These are phyloP conservation scores for Lactarius quietus DNA, from an alignment of 768 basidiomycete species.

Conservation along the genomic window DNA sequence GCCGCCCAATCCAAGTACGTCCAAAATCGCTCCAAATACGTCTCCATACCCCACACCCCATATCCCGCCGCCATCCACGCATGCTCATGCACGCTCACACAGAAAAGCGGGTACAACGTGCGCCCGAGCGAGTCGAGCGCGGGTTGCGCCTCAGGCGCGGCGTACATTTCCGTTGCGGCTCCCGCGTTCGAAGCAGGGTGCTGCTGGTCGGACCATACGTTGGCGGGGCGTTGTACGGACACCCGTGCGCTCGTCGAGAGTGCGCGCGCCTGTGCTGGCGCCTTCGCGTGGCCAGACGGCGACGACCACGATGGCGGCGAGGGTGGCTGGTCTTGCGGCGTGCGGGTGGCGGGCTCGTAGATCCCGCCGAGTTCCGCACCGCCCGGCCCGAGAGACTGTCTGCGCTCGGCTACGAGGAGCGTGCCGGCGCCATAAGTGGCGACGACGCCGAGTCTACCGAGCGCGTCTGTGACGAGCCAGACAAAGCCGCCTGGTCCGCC, in stretches of 20 bases:
- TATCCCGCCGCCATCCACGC: slow-evolving; percentile 83
- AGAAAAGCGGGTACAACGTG: slow-evolving; percentile 69
- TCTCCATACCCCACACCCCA: slow-evolving; percentile 89
- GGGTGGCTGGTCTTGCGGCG: slow-evolving; percentile 2
- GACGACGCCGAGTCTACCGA: slow-evolving; percentile 62
- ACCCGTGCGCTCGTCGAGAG: slow-evolving; percentile 4
- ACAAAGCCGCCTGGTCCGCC: slow-evolving; percentile 77
- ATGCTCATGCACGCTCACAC: slow-evolving; percentile 77
- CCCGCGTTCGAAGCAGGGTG: not conserved
- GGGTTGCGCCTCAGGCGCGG: not conserved
- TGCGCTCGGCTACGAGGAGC: slow-evolving; percentile 54
- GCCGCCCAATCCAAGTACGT: slow-evolving; percentile 73
- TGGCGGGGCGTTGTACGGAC: not conserved
- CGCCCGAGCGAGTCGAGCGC: slow-evolving; percentile 42
- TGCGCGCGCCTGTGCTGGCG: slow-evolving; percentile 13
- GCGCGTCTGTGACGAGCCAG: slow-evolving; percentile 78
- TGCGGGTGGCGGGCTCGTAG: slow-evolving; percentile 14
- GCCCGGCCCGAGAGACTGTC: slow-evolving; percentile 15
- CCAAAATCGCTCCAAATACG: slow-evolving; percentile 84
- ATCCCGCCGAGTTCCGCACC: slow-evolving; percentile 11
- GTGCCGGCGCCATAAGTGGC: slow-evolving; percentile 91
- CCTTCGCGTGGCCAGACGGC: slow-evolving; percentile 14
- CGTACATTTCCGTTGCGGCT: not conserved
- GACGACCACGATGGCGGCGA: not conserved
- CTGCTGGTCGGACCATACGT: not conserved